These are phyloP conservation scores for Gracilaria gracilis DNA, from an alignment of 23 red algal genomes.

Conservation along the genomic window DNA sequence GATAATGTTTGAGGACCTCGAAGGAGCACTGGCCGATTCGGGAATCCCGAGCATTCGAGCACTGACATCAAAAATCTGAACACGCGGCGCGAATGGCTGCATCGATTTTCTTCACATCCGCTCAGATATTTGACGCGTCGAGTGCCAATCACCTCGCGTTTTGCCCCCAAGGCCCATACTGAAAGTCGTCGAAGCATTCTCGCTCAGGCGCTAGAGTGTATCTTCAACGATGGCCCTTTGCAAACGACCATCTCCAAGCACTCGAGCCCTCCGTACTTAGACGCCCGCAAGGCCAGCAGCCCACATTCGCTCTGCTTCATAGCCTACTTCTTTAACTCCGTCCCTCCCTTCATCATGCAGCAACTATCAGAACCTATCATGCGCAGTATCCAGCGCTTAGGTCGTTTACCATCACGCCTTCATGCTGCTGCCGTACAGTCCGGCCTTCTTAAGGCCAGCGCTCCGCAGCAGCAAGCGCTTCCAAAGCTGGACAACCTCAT, in stretches of 20 bases:
- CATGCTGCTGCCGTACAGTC: slow-evolving; percentile 43
- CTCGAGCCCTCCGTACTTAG: background rate
- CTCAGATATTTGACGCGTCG: slow-evolving; percentile 23
- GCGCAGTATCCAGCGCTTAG: slow-evolving; percentile 15
- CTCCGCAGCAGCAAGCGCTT: slow-evolving; percentile 35
- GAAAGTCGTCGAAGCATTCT: background rate
- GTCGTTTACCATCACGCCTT: slow-evolving; percentile 54
- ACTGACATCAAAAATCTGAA: slow-evolving; percentile 14
- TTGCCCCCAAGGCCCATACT: background rate
- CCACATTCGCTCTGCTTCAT: background rate
- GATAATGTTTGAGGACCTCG: too few species aligned
- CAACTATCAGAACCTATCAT: slow-evolving; percentile 35
- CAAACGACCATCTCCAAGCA: background rate
- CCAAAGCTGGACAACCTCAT: slow-evolving; percentile 55
- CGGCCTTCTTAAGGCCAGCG: slow-evolving; percentile 23
- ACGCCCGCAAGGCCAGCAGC: background rate
- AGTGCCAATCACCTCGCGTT: slow-evolving; percentile 4
- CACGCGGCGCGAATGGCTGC: background rate
- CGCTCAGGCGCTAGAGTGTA: too few species aligned
- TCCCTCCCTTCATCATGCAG: slow-evolving; percentile 13
- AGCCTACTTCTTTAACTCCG: background rate
- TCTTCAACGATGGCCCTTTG: background rate
- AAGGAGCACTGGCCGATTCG: too few species aligned
- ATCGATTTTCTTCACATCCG: slow-evolving; percentile 12
- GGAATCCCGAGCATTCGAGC: background rate